Conservation (phyloP, 2,329 filamentous ascomycete species). For the Clonostachys byssicola region DNA sequence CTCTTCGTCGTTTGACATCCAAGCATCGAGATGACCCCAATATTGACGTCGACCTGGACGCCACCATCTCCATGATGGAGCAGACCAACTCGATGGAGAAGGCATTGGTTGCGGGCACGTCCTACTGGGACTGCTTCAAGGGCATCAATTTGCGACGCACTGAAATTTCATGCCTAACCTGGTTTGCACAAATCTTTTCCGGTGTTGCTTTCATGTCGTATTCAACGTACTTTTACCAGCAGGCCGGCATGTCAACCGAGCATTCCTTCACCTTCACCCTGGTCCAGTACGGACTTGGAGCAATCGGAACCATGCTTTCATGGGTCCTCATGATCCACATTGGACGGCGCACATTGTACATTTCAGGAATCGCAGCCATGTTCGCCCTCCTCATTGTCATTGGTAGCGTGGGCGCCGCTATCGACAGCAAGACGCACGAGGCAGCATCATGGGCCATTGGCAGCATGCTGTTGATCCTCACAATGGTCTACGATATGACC, state of each 20-base stretch:
- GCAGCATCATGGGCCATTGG: slow-evolving; percentile 1
- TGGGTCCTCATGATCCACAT: slow-evolving; percentile 28
- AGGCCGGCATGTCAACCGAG: slow-evolving; percentile 27
- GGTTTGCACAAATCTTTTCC: slow-evolving; percentile 26
- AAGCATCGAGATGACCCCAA: not conserved
- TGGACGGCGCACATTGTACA: slow-evolving; percentile 31
- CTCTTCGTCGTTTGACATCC: slow-evolving; percentile 58
- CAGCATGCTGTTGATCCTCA: slow-evolving; percentile 19
- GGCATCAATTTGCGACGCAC: slow-evolving; percentile 35
- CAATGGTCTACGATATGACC: slow-evolving; percentile 13
- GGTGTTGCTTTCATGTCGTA: slow-evolving; percentile 25
- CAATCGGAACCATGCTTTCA: slow-evolving; percentile 28
- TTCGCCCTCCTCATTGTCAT: slow-evolving; percentile 38
- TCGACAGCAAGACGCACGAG: not conserved
- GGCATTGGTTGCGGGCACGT: slow-evolving; percentile 6
- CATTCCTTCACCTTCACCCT: slow-evolving; percentile 30
- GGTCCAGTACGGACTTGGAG: slow-evolving; percentile 23
- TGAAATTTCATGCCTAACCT: slow-evolving; percentile 28
- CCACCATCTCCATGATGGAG: slow-evolving; percentile 51
- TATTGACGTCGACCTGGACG: slow-evolving; percentile 6
- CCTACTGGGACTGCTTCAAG: slow-evolving; percentile 37
- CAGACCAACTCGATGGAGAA: slow-evolving; percentile 49
- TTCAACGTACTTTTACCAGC: slow-evolving; percentile 35
- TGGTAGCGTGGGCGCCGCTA: slow-evolving; percentile 39
- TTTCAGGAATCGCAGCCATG: slow-evolving; percentile 33